Conservation (phyloP, 1,284 basidiomycete genomes). For the Erythrobasidium hasegawianum region DNA sequence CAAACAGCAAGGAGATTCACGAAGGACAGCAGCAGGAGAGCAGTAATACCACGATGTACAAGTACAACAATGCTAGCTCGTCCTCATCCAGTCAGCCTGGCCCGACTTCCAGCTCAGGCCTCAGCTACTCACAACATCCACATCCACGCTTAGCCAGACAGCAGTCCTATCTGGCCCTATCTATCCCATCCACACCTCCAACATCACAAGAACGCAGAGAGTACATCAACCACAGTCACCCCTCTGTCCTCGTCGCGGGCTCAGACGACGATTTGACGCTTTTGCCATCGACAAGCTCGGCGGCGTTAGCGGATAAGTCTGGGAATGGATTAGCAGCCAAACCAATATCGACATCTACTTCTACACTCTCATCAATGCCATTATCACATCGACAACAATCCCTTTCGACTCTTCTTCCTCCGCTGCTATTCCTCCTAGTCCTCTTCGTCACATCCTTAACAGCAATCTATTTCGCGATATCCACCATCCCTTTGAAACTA, state of each 20-base stretch:
- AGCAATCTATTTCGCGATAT: conserved; percentile 35
- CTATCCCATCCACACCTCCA: conserved; percentile 24
- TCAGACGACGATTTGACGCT: conserved; percentile 18
- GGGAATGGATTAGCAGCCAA: not conserved
- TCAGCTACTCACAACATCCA: too few species aligned
- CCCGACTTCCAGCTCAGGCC: too few species aligned
- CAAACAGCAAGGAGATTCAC: too few species aligned
- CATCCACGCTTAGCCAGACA: conserved; percentile 13
- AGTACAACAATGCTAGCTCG: too few species aligned
- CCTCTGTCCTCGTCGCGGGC: conserved; percentile 2
- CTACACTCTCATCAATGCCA: conserved; percentile 5
- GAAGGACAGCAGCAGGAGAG: too few species aligned
- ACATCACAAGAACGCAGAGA: conserved; percentile 10
- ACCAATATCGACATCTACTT: conserved; percentile 2
- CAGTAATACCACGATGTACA: too few species aligned
- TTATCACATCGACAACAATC: conserved; percentile 17
- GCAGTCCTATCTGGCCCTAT: conserved; percentile 22
- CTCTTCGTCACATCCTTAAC: conserved; percentile 43
- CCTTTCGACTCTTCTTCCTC: conserved; percentile 40
- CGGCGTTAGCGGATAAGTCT: too few species aligned
- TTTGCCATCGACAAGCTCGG: not conserved
- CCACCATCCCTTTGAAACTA: conserved; percentile 10
- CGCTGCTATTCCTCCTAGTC: conserved; percentile 41
- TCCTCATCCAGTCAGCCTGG: too few species aligned
- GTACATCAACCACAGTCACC: too few species aligned